Conservation (phyloP, 164 flowering plant genomes). For the Umbilicus rupestris region DNA sequence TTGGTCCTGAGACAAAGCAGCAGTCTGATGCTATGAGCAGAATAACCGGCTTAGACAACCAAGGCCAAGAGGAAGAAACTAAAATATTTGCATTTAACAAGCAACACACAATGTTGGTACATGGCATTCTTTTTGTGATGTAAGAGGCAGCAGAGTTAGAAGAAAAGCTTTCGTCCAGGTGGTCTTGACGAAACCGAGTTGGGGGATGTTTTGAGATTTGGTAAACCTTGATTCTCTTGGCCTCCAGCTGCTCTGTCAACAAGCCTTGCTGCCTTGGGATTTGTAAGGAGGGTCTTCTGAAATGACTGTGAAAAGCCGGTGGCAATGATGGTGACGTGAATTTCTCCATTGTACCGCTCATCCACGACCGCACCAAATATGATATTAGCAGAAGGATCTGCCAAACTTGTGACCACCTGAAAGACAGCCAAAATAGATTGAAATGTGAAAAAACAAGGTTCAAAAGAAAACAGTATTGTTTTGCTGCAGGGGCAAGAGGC, state of each 20-base stretch:
- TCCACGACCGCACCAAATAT: constrained; percentile 97
- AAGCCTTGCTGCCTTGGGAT: constrained; percentile 61
- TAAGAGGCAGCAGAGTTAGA: constrained; percentile 20
- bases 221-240: constrained; percentile 38
- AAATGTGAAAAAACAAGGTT: not conserved
- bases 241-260: constrained; percentile 30
- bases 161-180: constrained; percentile 55
- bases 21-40: constrained; percentile 47
- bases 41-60: constrained; percentile 63
- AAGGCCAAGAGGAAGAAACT: constrained; percentile 24
- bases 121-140: not conserved
- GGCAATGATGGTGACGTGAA: constrained; percentile 89
- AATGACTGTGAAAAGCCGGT: constrained; percentile 95
- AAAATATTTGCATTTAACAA: not conserved
- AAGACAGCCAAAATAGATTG: not conserved
- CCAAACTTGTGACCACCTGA: constrained; percentile 95
- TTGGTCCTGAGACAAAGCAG: constrained; percentile 67
- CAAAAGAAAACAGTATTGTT: not conserved
- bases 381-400: constrained; percentile 96
- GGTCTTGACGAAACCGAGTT: constrained; percentile 25
- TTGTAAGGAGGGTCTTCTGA: constrained; percentile 67
- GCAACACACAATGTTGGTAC: not conserved
- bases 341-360: constrained; percentile 88
- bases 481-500: not conserved
- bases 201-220: constrained; percentile 27